These are phyloP conservation scores for Phragmites australis DNA, from an alignment of 176 grass and related monocot genomes.

Conservation along the genomic window DNA sequence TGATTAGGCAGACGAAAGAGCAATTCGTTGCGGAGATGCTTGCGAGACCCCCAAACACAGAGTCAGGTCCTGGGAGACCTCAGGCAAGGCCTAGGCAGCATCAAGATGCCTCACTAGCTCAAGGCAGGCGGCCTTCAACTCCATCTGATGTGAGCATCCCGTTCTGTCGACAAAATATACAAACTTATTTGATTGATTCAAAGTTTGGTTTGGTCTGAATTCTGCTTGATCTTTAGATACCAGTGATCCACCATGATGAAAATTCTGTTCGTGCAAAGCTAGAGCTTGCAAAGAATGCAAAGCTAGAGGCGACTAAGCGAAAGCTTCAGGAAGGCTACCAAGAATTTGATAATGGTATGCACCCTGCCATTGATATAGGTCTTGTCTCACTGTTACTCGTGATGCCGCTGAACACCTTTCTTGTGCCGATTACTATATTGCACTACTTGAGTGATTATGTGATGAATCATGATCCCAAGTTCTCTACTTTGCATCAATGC, in stretches of 20 bases:
- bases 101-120: constrained; percentile 31
- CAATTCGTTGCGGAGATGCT: constrained; percentile 47
- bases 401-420: neutral
- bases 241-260: neutral
- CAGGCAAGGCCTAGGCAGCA: constrained; percentile 43
- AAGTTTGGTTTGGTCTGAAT: neutral
- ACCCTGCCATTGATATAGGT: neutral
- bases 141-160: constrained; percentile 50
- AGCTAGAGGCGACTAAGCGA: constrained; percentile 55
- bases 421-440: neutral
- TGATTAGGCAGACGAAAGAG: constrained; percentile 37
- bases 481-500: constrained; percentile 22
- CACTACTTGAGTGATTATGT: neutral
- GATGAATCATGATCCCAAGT: neutral
- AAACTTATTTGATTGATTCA: neutral
- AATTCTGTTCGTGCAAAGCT: constrained; percentile 53
- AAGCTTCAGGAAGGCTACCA: constrained; percentile 81
- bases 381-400: neutral
- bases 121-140: constrained; percentile 31
- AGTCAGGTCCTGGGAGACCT: constrained; percentile 43
- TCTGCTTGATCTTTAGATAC: constrained; percentile 9
- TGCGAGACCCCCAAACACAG: constrained; percentile 26
- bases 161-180: neutral
- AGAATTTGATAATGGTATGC: constrained; percentile 62
- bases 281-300: constrained; percentile 50